Conservation (phyloP, 768 basidiomycete genomes). For the Kwoniella heveanensis region DNA sequence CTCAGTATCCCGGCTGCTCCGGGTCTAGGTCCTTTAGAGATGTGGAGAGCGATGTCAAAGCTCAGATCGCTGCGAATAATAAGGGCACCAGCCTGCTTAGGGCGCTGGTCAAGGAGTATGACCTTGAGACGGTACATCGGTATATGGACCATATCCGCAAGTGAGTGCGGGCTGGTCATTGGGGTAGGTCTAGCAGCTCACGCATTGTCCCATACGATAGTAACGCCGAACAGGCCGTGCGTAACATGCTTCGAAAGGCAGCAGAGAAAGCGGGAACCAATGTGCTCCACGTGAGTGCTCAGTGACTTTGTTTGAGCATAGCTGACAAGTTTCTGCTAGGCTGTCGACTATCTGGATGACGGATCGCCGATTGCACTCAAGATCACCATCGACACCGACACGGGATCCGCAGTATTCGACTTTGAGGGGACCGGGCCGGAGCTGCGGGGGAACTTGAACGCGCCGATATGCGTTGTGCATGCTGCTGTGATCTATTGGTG, state of each 20-base stretch:
- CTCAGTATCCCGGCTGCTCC: conserved; percentile 42
- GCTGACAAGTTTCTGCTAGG: conserved; percentile 54
- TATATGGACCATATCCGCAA: conserved; percentile 83
- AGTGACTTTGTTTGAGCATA: conserved; percentile 60
- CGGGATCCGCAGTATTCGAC: conserved; percentile 80
- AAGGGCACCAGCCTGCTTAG: conserved; percentile 86
- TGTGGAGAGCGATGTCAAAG: conserved; percentile 61
- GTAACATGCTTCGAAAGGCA: conserved; percentile 66
- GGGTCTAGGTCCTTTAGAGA: conserved; percentile 45
- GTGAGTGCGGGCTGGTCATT: conserved; percentile 8
- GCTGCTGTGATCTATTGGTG: conserved; percentile 51
- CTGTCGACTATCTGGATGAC: conserved; percentile 69
- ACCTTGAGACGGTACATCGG: conserved; percentile 79
- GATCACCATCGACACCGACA: conserved; percentile 73
- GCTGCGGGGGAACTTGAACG: conserved; percentile 41
- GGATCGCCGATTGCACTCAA: conserved; percentile 59
- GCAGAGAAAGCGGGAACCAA: conserved; percentile 33
- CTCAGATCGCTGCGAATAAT: conserved; percentile 60
- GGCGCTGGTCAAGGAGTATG: conserved; percentile 82
- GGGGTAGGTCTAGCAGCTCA: neutral
- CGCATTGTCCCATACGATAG: neutral
- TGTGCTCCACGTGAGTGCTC: conserved; percentile 22
- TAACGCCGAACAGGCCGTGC: conserved; percentile 69
- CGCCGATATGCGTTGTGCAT: conserved; percentile 44
- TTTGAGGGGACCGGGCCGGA: conserved; percentile 61